Conservation (phyloP, 2,329 filamentous ascomycete species). For the Nannizziopsis barbatae region DNA sequence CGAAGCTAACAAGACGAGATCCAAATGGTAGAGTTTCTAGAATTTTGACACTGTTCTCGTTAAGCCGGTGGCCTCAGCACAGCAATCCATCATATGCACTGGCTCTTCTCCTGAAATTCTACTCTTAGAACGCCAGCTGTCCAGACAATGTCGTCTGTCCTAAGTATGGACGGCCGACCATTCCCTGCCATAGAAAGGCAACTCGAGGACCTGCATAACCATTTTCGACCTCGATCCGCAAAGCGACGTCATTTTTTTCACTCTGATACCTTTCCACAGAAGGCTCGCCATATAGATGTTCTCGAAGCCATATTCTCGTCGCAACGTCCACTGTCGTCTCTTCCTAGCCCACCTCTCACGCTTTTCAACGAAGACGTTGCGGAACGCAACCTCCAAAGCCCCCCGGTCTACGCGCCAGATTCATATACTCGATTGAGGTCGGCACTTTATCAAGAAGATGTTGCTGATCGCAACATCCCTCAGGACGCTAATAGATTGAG, state of each 20-base stretch:
- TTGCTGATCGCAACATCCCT: conserved; percentile 32
- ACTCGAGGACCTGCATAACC: conserved; percentile 30
- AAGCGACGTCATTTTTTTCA: conserved; percentile 18
- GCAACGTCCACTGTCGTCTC: conserved; percentile 22
- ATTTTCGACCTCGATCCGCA: conserved; percentile 24
- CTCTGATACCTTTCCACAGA: conserved; percentile 15
- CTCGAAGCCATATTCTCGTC: conserved; percentile 31
- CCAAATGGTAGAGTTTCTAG: too few relatives aligned
- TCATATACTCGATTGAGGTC: conserved; percentile 26
- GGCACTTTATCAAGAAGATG: conserved; percentile 32
- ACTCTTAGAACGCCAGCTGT: neutral
- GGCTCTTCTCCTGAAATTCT: neutral
- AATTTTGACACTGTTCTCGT: too few relatives aligned
- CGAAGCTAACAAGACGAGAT: too few relatives aligned
- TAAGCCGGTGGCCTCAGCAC: too few relatives aligned
- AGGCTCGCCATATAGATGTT: conserved; percentile 31
- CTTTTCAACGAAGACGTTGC: conserved; percentile 37
- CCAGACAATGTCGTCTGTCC: conserved; percentile 12
- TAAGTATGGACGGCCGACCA: conserved; percentile 22
- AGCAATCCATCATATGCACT: too few relatives aligned
- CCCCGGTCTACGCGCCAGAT: conserved; percentile 2
- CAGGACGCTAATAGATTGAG: conserved; percentile 14
- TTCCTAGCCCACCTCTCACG: conserved; percentile 23
- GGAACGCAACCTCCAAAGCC: conserved; percentile 26
- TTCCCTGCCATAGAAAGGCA: conserved; percentile 32